phyloP scores from a whole-genome alignment of 192 early-diverging fungal genomes.

The Backusella sp. region DNA sequence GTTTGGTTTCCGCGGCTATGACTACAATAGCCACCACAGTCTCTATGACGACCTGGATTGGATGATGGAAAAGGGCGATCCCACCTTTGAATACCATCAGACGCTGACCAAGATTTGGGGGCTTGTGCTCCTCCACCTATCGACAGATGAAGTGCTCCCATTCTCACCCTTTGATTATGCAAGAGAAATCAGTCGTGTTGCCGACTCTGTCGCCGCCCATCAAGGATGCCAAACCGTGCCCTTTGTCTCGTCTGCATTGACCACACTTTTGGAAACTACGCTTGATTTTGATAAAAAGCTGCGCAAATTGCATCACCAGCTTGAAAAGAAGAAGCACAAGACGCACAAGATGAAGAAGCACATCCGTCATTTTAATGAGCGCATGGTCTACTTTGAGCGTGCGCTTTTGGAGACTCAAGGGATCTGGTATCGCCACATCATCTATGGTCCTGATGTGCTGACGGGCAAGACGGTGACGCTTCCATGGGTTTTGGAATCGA shows the following conservation, averaged over 20 bases:
- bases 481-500: background rate
- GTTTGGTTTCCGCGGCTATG: slow-evolving; percentile 45
- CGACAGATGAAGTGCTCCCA: slow-evolving; percentile 36
- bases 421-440: slow-evolving; percentile 57
- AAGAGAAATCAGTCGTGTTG: slow-evolving; percentile 31
- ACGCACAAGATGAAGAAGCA: slow-evolving; percentile 12
- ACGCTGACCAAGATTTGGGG: slow-evolving; percentile 46
- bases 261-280: background rate
- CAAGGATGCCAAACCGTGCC: background rate
- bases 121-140: slow-evolving; percentile 40
- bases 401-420: slow-evolving; percentile 51
- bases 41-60: slow-evolving; percentile 50
- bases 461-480: slow-evolving; percentile 31
- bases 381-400: slow-evolving; percentile 45
- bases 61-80: slow-evolving; percentile 48
- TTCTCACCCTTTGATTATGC: slow-evolving; percentile 41
- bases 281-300: background rate
- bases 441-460: slow-evolving; percentile 48
- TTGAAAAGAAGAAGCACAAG: background rate
- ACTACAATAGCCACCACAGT: slow-evolving; percentile 50
- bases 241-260: background rate
- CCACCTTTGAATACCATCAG: slow-evolving; percentile 48
- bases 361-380: slow-evolving; percentile 40
- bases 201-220: slow-evolving; percentile 12
- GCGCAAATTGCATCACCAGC: background rate